phyloP scores from a whole-genome alignment of 2,329 filamentous ascomycete genomes.

The Arthrobotrys entomopaga region DNA sequence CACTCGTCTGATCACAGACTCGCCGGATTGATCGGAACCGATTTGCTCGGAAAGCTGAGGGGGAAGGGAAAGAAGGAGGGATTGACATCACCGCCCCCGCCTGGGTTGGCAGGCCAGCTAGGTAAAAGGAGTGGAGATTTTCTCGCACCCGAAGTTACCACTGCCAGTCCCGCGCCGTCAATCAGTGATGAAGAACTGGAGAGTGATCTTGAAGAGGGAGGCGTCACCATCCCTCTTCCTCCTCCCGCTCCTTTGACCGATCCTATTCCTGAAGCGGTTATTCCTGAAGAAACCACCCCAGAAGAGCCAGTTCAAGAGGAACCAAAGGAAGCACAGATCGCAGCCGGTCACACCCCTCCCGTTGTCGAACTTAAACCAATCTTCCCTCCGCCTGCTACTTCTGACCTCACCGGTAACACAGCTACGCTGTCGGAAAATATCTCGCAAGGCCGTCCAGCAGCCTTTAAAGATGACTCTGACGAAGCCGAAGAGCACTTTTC shows the following conservation, averaged over 20 bases:
- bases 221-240: conserved; percentile 6
- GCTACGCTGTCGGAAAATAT: conserved; percentile 40
- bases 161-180: conserved; percentile 41
- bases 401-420: conserved; percentile 22
- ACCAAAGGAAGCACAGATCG: conserved; percentile 32
- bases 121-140: conserved; percentile 15
- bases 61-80: conserved; percentile 24
- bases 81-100: neutral
- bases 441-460: conserved; percentile 29
- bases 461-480: conserved; percentile 44
- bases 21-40: conserved; percentile 35
- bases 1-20: conserved; percentile 40
- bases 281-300: neutral
- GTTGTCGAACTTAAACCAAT: conserved; percentile 48
- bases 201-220: conserved; percentile 21
- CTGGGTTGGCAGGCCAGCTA: neutral
- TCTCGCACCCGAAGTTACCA: conserved; percentile 44
- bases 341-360: conserved; percentile 38
- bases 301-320: conserved; percentile 15
- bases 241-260: conserved; percentile 11
- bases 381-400: conserved; percentile 29
- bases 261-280: conserved; percentile 2
- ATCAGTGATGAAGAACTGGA: conserved; percentile 45
- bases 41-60: conserved; percentile 30
- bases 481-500: conserved; percentile 49